Evolutionary conservation across 768 basidiomycete genomes (phyloP), one percentile per base, ranked within the genome.

Genomic region (Pulveroboletus sp.): DNA sequence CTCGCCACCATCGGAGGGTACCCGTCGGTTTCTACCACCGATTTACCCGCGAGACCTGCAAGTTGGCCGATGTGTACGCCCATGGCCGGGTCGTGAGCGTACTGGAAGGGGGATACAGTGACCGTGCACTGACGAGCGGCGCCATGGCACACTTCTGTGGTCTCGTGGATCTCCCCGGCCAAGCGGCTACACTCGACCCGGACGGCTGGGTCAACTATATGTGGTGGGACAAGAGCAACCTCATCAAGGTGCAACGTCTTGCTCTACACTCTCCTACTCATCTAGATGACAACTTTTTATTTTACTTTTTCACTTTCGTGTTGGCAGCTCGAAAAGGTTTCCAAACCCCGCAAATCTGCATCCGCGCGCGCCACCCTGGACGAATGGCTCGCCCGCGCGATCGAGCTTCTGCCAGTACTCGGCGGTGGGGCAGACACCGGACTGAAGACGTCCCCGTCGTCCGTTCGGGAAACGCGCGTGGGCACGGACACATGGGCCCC

Each of bases 91-190:
- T 95, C 6, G 75, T 98, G 35, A 93, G 91, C 57, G 89, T 97
- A 0, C 80, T 99, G 1, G 95, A 99, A 69, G 95, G 95, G 1
- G 95, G 94, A 1, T 97, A 97, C 62, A 91, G 89, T 58, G 93
- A 97, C 64, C 78, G 86, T 7, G 93, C 95, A 0, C 73, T 99
- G 49, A 82, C 74, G 6, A 93, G 89, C 54, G 95, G 88, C 0
- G 77, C 85, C 0, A 81, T 93, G 79, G 88, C 92, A 0, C 88
- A 93, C 63, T 66, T 95, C 2, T 71, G 72, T 8, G 94, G 93
- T 4, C 69, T 97, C 18, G 74, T 72, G 1, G 63, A 56, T 40
- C 17, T 43, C 28, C 31, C 46, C 14, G 43, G 48, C 26, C 37
- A 43, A 27, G 15, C 24, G 8, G 2, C 6, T 2, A 8, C 5